These are phyloP conservation scores for Lunasporangiospora selenospora DNA, from an alignment of 192 early-diverging fungal genomes.

Conservation along the genomic window DNA sequence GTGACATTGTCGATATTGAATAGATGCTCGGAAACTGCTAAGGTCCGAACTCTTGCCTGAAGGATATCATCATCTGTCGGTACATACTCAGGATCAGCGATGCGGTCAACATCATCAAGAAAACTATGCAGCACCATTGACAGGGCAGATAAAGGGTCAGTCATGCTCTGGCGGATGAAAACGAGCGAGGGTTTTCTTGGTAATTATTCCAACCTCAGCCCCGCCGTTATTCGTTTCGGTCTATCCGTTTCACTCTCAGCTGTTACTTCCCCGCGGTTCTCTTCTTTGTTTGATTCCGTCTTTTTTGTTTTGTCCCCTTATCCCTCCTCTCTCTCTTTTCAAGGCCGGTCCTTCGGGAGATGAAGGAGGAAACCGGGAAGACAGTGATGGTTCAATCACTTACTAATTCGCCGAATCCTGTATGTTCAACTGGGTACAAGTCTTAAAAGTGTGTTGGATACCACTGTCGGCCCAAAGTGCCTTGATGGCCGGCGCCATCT, in stretches of 20 bases:
- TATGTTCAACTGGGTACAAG: slow-evolving; percentile 47
- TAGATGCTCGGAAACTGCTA: slow-evolving; percentile 72
- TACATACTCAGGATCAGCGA: slow-evolving; percentile 55
- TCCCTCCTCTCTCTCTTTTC: too few species aligned
- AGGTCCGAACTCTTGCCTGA: slow-evolving; percentile 70
- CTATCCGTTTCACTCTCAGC: too few species aligned
- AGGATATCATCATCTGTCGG: slow-evolving; percentile 77
- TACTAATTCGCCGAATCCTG: slow-evolving; percentile 60
- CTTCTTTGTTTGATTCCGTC: too few species aligned
- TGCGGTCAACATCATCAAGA: slow-evolving; percentile 55
- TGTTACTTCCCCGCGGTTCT: too few species aligned
- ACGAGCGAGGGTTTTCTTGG: too few species aligned
- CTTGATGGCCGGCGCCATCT: slow-evolving; percentile 48
- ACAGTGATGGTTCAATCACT: too few species aligned
- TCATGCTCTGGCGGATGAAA: neutral
- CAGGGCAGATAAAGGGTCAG: neutral
- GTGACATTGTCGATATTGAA: slow-evolving; percentile 66
- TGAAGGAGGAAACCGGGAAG: too few species aligned
- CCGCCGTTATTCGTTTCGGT: too few species aligned
- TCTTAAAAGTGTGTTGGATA: slow-evolving; percentile 37
- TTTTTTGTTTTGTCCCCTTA: too few species aligned
- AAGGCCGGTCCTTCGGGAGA: too few species aligned
- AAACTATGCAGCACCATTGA: slow-evolving; percentile 39
- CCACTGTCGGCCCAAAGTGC: slow-evolving; percentile 52
- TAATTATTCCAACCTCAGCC: too few species aligned